Evolutionary conservation across 257 asterid species (phyloP).

Genomic region (Plantago elongata): DNA sequence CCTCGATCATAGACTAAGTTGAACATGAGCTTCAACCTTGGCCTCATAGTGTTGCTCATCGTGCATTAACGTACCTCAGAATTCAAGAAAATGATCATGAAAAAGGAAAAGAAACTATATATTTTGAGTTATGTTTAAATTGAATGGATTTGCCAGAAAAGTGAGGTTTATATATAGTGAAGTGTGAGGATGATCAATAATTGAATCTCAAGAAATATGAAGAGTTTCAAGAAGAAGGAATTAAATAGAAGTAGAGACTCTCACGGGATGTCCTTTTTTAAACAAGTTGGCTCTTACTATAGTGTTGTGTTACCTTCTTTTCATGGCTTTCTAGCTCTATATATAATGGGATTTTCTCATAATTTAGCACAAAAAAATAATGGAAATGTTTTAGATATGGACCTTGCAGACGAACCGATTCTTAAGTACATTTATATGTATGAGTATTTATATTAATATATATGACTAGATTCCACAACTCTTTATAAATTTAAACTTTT

Average conservation of each 20-base stretch:
- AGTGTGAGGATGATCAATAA: constrained; percentile 4
- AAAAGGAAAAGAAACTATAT: not conserved
- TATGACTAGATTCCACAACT: no score
- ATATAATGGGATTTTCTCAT: not conserved
- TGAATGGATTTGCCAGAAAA: no score
- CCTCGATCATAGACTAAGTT: constrained; percentile 60
- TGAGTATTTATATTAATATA: no score
- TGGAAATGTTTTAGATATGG: no score
- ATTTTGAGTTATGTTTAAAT: no score
- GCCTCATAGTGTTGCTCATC: constrained; percentile 56
- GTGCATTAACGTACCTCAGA: not conserved
- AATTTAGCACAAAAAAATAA: no score
- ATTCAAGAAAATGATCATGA: constrained; percentile 3
- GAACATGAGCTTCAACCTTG: constrained; percentile 50
- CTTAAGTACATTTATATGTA: not conserved
- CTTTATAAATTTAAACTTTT: no score
- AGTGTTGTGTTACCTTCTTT: constrained; percentile 4
- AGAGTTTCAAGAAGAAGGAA: not conserved
- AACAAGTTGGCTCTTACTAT: constrained; percentile 4
- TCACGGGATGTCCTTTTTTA: constrained; percentile 20
- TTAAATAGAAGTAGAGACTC: constrained; percentile 11
- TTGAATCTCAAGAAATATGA: constrained; percentile 7
- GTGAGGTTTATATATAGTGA: no score
- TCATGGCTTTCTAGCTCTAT: constrained; percentile 1
- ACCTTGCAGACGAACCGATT: no score